Evolutionary conservation across 106 monocot species (phyloP).

Genomic region (Acorus gramineus): DNA sequence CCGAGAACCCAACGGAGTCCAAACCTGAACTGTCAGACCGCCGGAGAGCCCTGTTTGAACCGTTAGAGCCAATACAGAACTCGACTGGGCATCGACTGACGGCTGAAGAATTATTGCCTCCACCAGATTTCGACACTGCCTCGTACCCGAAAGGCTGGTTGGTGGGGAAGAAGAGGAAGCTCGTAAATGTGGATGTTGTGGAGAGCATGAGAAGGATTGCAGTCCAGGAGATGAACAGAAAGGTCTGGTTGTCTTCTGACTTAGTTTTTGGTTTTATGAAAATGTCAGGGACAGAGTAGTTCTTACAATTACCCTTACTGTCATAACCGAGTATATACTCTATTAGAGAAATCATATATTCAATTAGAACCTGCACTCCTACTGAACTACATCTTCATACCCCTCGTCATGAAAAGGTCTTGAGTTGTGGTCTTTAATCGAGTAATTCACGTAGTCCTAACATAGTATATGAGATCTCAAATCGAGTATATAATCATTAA

Average conservation of each 20-base stretch:
- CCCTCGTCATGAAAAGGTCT: no score
- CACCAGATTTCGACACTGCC: conserved; percentile 73
- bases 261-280: no score
- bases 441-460: no score
- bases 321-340: no score
- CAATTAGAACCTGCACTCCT: no score
- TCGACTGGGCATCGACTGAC: conserved; percentile 10
- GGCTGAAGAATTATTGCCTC: conserved; percentile 65
- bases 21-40: conserved; percentile 41
- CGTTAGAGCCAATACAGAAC: conserved; percentile 36
- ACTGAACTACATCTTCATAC: no score
- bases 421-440: no score
- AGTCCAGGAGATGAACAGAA: conserved; percentile 95
- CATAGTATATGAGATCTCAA: no score
- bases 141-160: conserved; percentile 85
- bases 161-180: conserved; percentile 88
- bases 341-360: no score
- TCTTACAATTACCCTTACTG: no score
- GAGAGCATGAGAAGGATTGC: conserved; percentile 92
- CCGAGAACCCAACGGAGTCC: conserved; percentile 14
- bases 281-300: no score
- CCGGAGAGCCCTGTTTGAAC: conserved; percentile 74
- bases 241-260: conserved; percentile 28
- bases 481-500: no score
- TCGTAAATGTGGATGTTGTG: conserved; percentile 92